A percentile compares a stretch with the other conserved stretches of the same genome.
These are phyloP conservation scores for Zygosaccharomyces sapae DNA, from an alignment of 1,139 yeast species.

Conservation along the genomic window DNA sequence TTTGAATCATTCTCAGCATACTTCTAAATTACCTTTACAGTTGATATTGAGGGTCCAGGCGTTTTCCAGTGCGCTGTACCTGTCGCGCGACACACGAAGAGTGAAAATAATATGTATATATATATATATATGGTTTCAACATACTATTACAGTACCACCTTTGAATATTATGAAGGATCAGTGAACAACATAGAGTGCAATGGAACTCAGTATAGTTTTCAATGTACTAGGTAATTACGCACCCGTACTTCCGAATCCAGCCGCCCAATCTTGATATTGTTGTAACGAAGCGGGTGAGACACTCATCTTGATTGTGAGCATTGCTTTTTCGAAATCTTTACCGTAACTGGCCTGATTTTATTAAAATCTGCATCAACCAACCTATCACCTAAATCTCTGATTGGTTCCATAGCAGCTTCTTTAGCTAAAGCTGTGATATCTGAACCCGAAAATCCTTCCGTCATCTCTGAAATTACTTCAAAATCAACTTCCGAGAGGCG, in stretches of 20 bases:
- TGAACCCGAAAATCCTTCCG: conserved; percentile 60
- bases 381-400: conserved; percentile 56
- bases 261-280: conserved; percentile 53
- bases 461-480: conserved; percentile 45
- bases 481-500: conserved; percentile 47
- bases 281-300: conserved; percentile 51
- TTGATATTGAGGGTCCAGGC: not conserved
- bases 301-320: conserved; percentile 53
- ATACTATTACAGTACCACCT: not conserved
- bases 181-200: not conserved
- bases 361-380: conserved; percentile 53
- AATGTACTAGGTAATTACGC: too few relatives aligned
- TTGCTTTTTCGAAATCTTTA: conserved; percentile 51
- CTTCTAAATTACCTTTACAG: conserved; percentile 2
- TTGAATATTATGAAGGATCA: not conserved
- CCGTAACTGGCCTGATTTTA: conserved; percentile 49
- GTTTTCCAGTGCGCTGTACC: not conserved
- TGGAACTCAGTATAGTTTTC: too few relatives aligned
- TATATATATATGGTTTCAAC: too few relatives aligned
- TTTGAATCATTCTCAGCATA: not conserved
- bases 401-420: conserved; percentile 71
- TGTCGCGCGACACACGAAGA: conserved; percentile 2
- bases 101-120: too few relatives aligned
- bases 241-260: conserved; percentile 39
- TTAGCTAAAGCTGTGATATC: conserved; percentile 64